These are phyloP conservation scores for Populus hybrid DNA, from an alignment of 441 rosid genomes.

Conservation along the genomic window DNA sequence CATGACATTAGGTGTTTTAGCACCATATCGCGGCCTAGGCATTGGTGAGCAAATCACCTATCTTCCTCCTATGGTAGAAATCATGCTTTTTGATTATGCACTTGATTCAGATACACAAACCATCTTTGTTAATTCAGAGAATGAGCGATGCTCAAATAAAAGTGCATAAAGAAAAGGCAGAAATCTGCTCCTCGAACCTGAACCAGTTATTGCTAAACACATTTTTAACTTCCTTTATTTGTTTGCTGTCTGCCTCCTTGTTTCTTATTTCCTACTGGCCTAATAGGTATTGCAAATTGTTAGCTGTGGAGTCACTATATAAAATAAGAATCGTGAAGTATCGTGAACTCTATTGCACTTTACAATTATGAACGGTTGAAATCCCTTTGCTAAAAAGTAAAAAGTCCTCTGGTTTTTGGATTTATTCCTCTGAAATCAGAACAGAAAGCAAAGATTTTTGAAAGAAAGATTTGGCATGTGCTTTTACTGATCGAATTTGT, in stretches of 20 bases:
- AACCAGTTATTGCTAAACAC: neutral
- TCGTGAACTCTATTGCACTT: neutral
- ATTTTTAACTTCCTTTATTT: neutral
- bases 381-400: neutral
- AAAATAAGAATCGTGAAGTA: neutral
- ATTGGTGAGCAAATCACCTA: slow-evolving; percentile 57
- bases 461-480: slow-evolving; percentile 2
- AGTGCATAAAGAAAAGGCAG: neutral
- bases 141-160: neutral
- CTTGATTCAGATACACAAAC: neutral
- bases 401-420: neutral
- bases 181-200: neutral
- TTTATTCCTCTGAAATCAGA: neutral
- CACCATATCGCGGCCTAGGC: slow-evolving; percentile 96
- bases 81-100: neutral
- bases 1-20: slow-evolving; percentile 97
- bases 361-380: neutral
- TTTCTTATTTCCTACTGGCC: neutral
- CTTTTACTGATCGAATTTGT: slow-evolving; percentile 8
- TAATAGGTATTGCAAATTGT: neutral
- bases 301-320: neutral
- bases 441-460: neutral
- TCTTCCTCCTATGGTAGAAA: slow-evolving; percentile 1
- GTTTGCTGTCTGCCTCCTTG: neutral
- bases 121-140: neutral